Evolutionary conservation across 495 filamentous ascomycete genomes (phyloP), one percentile per base, ranked within the genome.

Genomic region (Aspergillus leporis): DNA sequence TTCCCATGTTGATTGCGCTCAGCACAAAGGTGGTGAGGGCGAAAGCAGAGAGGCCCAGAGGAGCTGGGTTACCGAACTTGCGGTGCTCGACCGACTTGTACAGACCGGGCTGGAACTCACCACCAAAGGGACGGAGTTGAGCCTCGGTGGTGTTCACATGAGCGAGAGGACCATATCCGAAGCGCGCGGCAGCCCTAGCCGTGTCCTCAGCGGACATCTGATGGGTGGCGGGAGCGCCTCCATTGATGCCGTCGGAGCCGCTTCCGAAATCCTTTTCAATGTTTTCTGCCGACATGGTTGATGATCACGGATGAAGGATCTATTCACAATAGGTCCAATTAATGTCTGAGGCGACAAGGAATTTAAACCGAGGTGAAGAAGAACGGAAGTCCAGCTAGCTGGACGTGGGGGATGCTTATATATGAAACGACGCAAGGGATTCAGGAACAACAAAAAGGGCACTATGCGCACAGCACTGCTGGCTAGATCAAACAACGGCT

Each of bases 21-120:
- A 98, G 83, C 31, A 97, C 89, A 74, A 97, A 97, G 51, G 94
- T 97, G 56, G 93, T 98, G 69, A 97, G 80, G 60, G 93, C 94
- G 83, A 98, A 98, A 81, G 90, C 94, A 55, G 78, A 83, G 57
- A 94, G 84, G 65, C 90, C 90, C 41, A 97, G 83, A 40, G 93
- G 93, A 47, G 90, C 93, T 22, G 91, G 90, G 74, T 93, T 93
- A 79, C 82, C 91, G 71, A 93, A 86, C 78, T 93, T 95, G 76
- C 91, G 88, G 56, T 79, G 70, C 72, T 85, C 85, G 67, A 87
- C 85, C 32, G 87, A 74, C 73, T 82, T 86, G 82, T 92, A 97
- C 50, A 92, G 85, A 85, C 92, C 94, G 53, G 93, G 93, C 77
- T 98, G 93, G 81, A 96, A 92, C 65, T 94, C 91, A 84, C 93